Evolutionary conservation across 495 filamentous ascomycete species (phyloP).

Genomic region (Cenococcum geophilum): DNA sequence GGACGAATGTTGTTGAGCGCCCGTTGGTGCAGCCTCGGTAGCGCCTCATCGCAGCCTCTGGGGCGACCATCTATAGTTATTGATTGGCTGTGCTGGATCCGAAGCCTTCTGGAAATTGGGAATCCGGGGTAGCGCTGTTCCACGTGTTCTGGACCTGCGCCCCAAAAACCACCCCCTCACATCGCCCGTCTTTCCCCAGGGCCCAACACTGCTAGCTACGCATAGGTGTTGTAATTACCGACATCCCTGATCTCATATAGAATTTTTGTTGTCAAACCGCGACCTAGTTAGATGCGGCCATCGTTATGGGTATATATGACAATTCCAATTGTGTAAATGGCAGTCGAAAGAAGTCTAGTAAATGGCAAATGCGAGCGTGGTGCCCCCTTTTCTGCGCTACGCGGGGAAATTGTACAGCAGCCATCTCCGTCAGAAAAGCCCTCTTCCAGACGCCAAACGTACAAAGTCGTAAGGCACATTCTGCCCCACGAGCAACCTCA

Average conservation of each 20-base stretch:
- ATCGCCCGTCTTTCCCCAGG: neutral
- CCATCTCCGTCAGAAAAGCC: slow-evolving; percentile 49
- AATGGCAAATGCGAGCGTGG: neutral
- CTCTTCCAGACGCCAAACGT: slow-evolving; percentile 63
- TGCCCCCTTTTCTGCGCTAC: neutral
- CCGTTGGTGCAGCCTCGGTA: slow-evolving; percentile 2
- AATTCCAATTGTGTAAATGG: neutral
- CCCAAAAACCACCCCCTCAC: neutral
- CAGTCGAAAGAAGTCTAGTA: neutral
- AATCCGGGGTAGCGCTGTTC: neutral
- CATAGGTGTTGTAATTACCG: neutral
- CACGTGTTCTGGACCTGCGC: neutral
- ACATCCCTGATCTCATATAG: neutral
- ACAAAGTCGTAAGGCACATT: slow-evolving; percentile 87
- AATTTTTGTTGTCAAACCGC: neutral
- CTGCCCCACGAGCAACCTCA: slow-evolving; percentile 71
- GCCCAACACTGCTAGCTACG: neutral
- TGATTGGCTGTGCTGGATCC: neutral
- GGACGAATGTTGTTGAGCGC: neutral
- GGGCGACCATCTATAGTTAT: neutral
- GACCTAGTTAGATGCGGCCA: neutral
- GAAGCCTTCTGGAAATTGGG: slow-evolving; percentile 8
- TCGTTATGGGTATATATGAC: slow-evolving; percentile 5
- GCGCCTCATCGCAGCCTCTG: neutral
- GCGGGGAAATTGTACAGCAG: neutral